Base-by-base conservation (phyloP, 2,329 filamentous ascomycete genomes). In the Fusarium circinatum region DNA sequence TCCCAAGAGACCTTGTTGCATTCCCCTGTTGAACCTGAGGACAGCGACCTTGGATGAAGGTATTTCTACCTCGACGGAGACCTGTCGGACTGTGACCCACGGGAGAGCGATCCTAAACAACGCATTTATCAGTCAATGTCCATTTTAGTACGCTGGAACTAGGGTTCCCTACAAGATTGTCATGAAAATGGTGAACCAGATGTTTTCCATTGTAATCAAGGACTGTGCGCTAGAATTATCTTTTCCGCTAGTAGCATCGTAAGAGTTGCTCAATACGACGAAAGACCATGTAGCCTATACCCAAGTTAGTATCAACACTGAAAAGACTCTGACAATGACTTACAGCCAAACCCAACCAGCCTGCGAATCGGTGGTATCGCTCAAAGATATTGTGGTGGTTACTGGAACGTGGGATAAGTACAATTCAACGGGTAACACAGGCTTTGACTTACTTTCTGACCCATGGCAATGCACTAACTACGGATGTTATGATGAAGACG, bases 351-450 rank as follows among this genome's bases (percentile, higher is more conserved):
- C 62, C 56, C 7, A 65, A 1, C 62, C 62, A 65, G 0, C 62
- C 62, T 0, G 34, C 30, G 3, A 65, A 65, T 28, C 62, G 41
- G 15, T 65, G 62, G 18, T 52, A 62, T 3, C 26, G 13, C 20
- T 65, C 47, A 26, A 65, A 65, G 1, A 49, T 34, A 3, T 65
- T 65, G 32, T 65, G 62, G 18, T 65, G 47, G 15, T 65, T 52
- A 18, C 62, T 65, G 5, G 2, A 17, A 7, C 1, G 3, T 2
- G 17, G 0, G 2, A 9, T 41, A 1, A 30, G 24, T 17, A 2
- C 3, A 1, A n/a, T 12, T 13, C 7, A 3, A 15, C 3, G 0
- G 7, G 10, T 2, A 8, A 13, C 0, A 3, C n/a, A 20, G 7
- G 2, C 6, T 4, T 17, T 0, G 15, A 60, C 47, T n/a, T 13